Evolutionary conservation across 495 filamentous ascomycete species (phyloP).

Genomic region (Trichoderma reesei): DNA sequence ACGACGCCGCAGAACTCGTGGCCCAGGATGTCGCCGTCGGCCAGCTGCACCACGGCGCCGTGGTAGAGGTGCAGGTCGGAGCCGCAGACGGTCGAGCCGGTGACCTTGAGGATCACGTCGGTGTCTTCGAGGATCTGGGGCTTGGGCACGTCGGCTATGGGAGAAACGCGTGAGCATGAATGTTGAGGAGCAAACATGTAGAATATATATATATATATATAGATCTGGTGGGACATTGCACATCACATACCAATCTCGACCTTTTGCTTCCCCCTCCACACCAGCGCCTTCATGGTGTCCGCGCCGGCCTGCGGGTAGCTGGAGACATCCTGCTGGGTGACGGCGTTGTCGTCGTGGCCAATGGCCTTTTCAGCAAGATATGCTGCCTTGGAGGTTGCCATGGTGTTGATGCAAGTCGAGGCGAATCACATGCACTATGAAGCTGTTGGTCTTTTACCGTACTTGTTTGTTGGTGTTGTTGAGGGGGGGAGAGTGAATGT

Average conservation of each 20-base stretch:
- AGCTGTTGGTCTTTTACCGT: too few relatives aligned
- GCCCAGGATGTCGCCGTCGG: conserved; percentile 65
- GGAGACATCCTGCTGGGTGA: conserved; percentile 48
- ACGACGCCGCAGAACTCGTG: conserved; percentile 36
- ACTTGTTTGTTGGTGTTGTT: too few relatives aligned
- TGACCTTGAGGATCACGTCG: conserved; percentile 80
- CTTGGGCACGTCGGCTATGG: conserved; percentile 49
- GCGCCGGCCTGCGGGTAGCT: conserved; percentile 34
- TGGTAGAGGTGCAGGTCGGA: conserved; percentile 78
- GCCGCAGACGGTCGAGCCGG: conserved; percentile 79
- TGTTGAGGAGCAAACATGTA: too few relatives aligned
- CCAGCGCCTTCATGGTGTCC: conserved; percentile 61
- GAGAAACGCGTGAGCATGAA: neutral
- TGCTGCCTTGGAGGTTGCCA: conserved; percentile 55
- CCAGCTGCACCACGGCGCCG: conserved; percentile 56
- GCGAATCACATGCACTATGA: neutral
- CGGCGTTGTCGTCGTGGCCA: conserved; percentile 51
- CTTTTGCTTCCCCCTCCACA: conserved; percentile 61
- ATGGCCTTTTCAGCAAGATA: conserved; percentile 53
- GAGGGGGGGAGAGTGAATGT: too few relatives aligned
- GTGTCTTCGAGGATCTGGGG: conserved; percentile 60
- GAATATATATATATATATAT: too few relatives aligned
- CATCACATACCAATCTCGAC: conserved; percentile 42
- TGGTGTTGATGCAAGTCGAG: conserved; percentile 20
- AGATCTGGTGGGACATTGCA: too few relatives aligned